Base-by-base conservation (phyloP, 805 yeast genomes). In the Candida pseudoglaebosa region DNA sequence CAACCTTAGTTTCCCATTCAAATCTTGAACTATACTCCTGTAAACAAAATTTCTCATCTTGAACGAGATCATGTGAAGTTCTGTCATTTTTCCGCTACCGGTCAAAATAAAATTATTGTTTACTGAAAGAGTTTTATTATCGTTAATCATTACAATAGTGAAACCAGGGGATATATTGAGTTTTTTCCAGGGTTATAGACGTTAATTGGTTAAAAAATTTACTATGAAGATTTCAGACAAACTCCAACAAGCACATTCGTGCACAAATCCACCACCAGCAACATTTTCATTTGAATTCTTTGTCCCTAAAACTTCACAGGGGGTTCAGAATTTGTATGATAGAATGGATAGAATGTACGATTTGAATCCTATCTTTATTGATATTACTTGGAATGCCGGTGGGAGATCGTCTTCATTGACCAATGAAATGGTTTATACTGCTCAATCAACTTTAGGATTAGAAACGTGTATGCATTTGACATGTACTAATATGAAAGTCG, bases 381-480 rank as follows among this genome's bases (percentile, higher is more conserved):
- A 93, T 57, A 85, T 93, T 46, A 93, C 99, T 1, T 93, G 99
- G 99, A 91, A 91, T 55, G 99, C 99, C 3, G 99, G 99, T 29
- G 98, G 98, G 4, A 74, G 95, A 34, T 64, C 84, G 36, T 81
- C 95, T 4, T 78, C 80, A 31, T 67, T 89, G 46, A 89, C 99
- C 17, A 84, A 89, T 24, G 98, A 93, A 49, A 82, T 93, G 77
- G 95, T 93, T 4, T 77, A 88, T 49, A 88, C 95, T 2, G 78
- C 97, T 1, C 95, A 90, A 50, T 80, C 90, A 2, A 90, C 88
- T 2, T 70, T 90, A 39, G 97, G 97, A 6, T 69, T 91, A 44
- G 98, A 91, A 54, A 91, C 98, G 0, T 93, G 98, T 59, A 90
- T 93, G 96, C 99, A 93, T 61, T 71, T 93, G 63, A 93, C 99